phyloP scores from a whole-genome alignment of 805 yeast species.

The Spathaspora boniae region DNA sequence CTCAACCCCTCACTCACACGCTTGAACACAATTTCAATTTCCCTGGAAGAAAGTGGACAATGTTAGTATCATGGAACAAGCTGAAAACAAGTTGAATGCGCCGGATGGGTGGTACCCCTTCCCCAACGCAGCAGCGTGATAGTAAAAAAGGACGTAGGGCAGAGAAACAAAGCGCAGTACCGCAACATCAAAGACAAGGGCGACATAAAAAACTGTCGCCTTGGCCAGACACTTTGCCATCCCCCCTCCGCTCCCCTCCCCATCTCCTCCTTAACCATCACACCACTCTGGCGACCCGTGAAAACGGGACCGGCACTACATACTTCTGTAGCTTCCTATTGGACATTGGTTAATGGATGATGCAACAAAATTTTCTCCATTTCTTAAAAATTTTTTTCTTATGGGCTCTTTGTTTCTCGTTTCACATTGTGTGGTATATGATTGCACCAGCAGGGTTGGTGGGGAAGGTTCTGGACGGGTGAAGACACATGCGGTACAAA shows the following conservation, averaged over 20 bases:
- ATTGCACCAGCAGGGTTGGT: too few species aligned
- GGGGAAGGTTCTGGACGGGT: too few species aligned
- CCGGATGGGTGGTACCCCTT: neutral
- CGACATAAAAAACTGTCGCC: too few species aligned
- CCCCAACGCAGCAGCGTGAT: neutral
- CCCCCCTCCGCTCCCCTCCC: neutral
- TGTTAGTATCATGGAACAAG: conserved; percentile 1
- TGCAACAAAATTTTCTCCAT: too few species aligned
- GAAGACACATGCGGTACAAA: too few species aligned
- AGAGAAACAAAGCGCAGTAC: too few species aligned
- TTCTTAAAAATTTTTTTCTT: too few species aligned
- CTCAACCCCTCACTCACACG: conserved; percentile 45
- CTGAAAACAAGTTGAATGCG: neutral
- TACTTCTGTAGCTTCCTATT: conserved; percentile 37
- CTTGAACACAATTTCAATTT: conserved; percentile 41
- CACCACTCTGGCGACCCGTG: neutral
- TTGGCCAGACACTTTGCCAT: too few species aligned
- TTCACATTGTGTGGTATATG: too few species aligned
- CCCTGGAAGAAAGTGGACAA: conserved; percentile 21
- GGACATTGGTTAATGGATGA: too few species aligned
- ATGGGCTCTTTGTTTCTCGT: too few species aligned
- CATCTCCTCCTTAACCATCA: neutral
- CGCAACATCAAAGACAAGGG: too few species aligned
- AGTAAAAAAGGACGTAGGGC: neutral
- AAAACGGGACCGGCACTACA: conserved; percentile 12